Base-by-base conservation (phyloP, 1,284 basidiomycete species). In the Tylopilus sp. region DNA sequence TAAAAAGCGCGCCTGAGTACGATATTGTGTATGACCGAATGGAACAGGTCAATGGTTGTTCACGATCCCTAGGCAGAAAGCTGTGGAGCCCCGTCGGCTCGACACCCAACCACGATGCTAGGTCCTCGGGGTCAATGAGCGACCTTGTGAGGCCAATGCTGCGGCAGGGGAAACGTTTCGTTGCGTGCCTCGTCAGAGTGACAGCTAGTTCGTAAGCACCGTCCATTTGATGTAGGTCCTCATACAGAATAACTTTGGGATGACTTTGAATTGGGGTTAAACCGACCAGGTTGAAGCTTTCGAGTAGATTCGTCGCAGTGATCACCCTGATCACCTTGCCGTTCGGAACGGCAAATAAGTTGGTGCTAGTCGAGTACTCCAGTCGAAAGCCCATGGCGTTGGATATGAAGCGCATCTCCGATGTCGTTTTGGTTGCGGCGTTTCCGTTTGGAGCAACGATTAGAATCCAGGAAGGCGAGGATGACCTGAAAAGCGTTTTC, bases 191-290 rank as follows among this genome's bases (percentile, higher is more conserved):
- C 4, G 91, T 75, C 9, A 87, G 70, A 11, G 91, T 81, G 21
- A 97, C 64, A 3, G 78, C 81, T 6, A 97, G 76, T 66, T 99
- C 97, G 69, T 97, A 98, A 1, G 74, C 69, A 2, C 84, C 71
- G 60, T 92, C 84, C 41, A 99, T 74, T 25, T 90, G 80, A 59
- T 99, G 92, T 18, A 99, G 71, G 59, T 90, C 87, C 57, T 98
- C 93, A 49, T 88, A 85, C 2, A 98, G 63, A 25, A 95, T 79
- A 29, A 97, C 68, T 48, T 77, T 73, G 18, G 92, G 71, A 34
- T 71, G 71, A 1, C 65, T 61, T 8, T 80, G 59, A 21, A 73
- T 65, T 40, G 45, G 53, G 53, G 56, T 62, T 26, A 59, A 55
- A 54, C 60, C 55, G 26, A 58, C 54, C 16, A 58, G 18, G 12